Percentiles rank a stretch among this genome's conserved stretches.
phyloP scores from a whole-genome alignment of 2,329 filamentous ascomycete species.

The Grosmannia clavigera region DNA sequence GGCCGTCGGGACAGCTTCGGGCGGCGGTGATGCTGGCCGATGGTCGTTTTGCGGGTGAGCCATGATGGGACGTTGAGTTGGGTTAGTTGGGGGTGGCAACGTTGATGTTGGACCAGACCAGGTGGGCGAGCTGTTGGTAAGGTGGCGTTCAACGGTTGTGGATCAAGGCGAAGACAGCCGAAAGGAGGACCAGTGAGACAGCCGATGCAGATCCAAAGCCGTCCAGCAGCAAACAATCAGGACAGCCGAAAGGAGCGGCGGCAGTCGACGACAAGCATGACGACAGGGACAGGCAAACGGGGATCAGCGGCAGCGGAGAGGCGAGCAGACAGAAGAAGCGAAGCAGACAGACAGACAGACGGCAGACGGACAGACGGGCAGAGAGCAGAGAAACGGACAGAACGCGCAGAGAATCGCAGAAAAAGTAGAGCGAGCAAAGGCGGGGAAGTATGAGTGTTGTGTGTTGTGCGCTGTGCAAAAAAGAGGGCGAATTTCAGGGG shows the following conservation, averaged over 20 bases:
- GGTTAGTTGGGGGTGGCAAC: background rate
- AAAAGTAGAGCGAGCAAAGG: background rate
- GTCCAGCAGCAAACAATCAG: background rate
- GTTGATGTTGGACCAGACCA: too few relatives aligned
- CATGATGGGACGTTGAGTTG: too few relatives aligned
- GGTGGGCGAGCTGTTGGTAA: too few relatives aligned
- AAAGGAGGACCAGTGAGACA: too few relatives aligned
- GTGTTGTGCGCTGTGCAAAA: background rate
- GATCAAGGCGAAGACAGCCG: too few relatives aligned
- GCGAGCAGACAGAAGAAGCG: background rate
- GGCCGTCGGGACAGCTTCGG: conserved; percentile 48
- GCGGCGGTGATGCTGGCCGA: conserved; percentile 50
- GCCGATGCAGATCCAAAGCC: background rate
- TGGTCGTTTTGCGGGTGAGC: conserved; percentile 9
- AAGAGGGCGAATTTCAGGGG: background rate
- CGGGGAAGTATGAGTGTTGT: background rate
- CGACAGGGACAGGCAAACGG: background rate
- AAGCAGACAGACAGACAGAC: background rate
- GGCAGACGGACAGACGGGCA: background rate
- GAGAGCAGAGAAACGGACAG: background rate
- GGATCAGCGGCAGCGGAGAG: background rate
- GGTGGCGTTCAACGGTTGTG: too few relatives aligned
- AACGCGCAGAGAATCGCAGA: background rate
- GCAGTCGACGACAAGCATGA: background rate
- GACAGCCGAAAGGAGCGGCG: background rate